These are phyloP conservation scores for Schizopora paradoxa DNA, from an alignment of 1,284 basidiomycete species.

Conservation along the genomic window DNA sequence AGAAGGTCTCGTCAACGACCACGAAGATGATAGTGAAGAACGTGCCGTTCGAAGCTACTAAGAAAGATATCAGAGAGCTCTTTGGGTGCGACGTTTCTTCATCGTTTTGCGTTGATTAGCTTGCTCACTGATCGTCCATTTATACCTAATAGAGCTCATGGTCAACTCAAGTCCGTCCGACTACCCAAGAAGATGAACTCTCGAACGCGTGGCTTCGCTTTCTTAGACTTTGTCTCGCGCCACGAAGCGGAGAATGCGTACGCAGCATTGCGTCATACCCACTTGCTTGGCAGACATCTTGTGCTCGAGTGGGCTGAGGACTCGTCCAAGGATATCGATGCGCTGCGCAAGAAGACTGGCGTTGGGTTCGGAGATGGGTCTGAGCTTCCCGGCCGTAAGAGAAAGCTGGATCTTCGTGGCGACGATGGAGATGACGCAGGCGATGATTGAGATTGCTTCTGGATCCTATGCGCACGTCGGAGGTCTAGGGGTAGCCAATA, in stretches of 20 bases:
- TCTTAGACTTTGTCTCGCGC: constrained; percentile 87
- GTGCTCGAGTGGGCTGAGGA: constrained; percentile 94
- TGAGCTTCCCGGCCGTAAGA: constrained; percentile 63
- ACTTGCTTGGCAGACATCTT: constrained; percentile 92
- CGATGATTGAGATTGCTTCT: no score
- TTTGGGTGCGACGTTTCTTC: constrained; percentile 57
- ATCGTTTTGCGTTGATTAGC: no score
- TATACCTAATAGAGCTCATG: constrained; percentile 64
- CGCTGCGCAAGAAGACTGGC: constrained; percentile 72
- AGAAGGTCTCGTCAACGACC: constrained; percentile 46
- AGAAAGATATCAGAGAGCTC: constrained; percentile 86
- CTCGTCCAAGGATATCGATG: constrained; percentile 67
- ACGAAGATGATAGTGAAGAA: constrained; percentile 98
- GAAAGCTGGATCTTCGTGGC: constrained; percentile 55
- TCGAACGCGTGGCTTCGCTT: constrained; percentile 88
- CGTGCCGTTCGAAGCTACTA: constrained; percentile 92
- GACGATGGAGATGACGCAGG: constrained; percentile 33
- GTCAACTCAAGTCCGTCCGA: constrained; percentile 87
- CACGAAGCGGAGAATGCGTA: constrained; percentile 86
- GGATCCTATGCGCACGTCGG: no score
- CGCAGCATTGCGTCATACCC: constrained; percentile 83
- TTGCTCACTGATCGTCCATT: constrained; percentile 11
- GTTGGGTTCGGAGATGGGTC: constrained; percentile 65
- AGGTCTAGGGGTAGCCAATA: no score
- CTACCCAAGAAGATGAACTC: constrained; percentile 85